These are phyloP conservation scores for Lasiosphaeria hispida DNA, from an alignment of 495 filamentous ascomycete species.

Conservation along the genomic window DNA sequence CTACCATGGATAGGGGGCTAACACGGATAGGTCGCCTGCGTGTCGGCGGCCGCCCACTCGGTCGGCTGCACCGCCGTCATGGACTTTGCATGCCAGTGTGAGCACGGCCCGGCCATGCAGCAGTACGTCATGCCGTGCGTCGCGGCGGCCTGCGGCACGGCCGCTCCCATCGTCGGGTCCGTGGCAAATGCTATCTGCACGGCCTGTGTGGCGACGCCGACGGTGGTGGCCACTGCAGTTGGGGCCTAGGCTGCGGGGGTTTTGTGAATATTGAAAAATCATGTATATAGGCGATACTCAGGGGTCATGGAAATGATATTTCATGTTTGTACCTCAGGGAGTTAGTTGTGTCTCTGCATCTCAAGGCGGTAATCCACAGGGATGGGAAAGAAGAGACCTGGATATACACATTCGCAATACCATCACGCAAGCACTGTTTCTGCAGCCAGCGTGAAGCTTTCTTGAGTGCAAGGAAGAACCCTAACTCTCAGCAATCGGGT, in stretches of 20 bases:
- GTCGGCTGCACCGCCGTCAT: slow-evolving; percentile 14
- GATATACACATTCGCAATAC: no score
- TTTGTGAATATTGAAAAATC: no score
- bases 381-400: no score
- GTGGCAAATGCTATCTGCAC: slow-evolving; percentile 17
- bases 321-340: no score
- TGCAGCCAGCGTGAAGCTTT: no score
- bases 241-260: background rate
- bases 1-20: background rate
- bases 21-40: slow-evolving; percentile 7
- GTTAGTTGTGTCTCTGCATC: no score
- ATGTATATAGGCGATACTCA: no score
- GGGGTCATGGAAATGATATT: no score
- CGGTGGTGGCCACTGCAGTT: background rate
- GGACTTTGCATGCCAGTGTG: slow-evolving; percentile 22
- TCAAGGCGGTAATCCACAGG: no score
- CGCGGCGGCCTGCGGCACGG: slow-evolving; percentile 2
- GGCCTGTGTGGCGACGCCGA: slow-evolving; percentile 11
- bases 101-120: slow-evolving; percentile 13
- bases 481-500: no score
- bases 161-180: slow-evolving; percentile 11
- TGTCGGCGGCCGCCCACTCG: background rate
- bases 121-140: slow-evolving; percentile 16
- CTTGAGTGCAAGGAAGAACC: no score
- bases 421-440: no score